Conservation (phyloP, 2,329 filamentous ascomycete species). For the Aspergillus novofumigatus region DNA sequence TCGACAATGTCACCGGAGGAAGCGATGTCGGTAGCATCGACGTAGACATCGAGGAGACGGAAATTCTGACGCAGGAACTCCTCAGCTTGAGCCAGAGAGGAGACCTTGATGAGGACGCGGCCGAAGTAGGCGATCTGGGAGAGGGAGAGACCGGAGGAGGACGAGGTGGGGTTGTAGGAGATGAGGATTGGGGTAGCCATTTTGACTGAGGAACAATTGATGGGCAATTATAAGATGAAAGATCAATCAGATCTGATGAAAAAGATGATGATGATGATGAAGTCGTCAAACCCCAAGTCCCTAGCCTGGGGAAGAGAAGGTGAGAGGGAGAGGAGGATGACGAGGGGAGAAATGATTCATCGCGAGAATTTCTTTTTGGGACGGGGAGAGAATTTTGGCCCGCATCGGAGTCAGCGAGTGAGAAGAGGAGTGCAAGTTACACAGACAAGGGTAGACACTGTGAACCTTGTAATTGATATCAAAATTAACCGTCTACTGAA, state of each 20-base stretch:
- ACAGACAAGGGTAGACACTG: not conserved
- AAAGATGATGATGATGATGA: not conserved
- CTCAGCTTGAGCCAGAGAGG: slow-evolving; percentile 35
- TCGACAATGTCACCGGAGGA: slow-evolving; percentile 70
- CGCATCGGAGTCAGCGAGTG: not conserved
- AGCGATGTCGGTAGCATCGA: slow-evolving; percentile 69
- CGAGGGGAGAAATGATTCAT: not conserved
- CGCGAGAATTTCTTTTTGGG: not conserved
- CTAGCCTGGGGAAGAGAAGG: not conserved
- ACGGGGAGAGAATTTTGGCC: not conserved
- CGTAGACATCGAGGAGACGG: slow-evolving; percentile 58
- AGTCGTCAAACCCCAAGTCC: not conserved
- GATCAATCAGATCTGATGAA: not conserved
- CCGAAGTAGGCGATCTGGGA: slow-evolving; percentile 57
- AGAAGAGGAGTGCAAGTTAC: not conserved
- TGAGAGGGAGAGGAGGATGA: not conserved
- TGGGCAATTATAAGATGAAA: not conserved
- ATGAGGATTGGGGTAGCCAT: slow-evolving; percentile 44
- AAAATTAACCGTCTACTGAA: not conserved
- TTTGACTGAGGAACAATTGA: slow-evolving; percentile 8
- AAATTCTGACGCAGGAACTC: slow-evolving; percentile 56
- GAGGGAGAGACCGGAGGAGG: slow-evolving; percentile 48
- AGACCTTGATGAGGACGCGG: slow-evolving; percentile 53
- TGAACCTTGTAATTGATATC: not conserved
- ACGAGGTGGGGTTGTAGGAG: slow-evolving; percentile 39